Evolutionary conservation across 495 filamentous ascomycete species (phyloP).

Genomic region (Penicillium nucicola): DNA sequence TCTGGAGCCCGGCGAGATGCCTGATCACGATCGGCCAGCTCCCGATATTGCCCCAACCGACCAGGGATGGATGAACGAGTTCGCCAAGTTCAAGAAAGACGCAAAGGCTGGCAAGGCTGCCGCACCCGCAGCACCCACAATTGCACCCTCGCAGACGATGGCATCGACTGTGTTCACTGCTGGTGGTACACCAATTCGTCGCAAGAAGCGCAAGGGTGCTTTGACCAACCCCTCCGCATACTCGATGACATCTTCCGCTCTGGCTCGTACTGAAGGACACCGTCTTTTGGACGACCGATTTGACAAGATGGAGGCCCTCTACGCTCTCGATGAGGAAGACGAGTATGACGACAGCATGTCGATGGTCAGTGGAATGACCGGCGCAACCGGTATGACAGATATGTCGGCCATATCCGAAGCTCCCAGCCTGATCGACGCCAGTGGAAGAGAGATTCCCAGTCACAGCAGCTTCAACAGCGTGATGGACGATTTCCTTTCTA

Average conservation of each 20-base stretch:
- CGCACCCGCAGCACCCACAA: slow-evolving; percentile 35
- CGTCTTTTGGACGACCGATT: slow-evolving; percentile 85
- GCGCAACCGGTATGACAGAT: slow-evolving; percentile 39
- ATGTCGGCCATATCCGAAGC: slow-evolving; percentile 46
- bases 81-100: slow-evolving; percentile 83
- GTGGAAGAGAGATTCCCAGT: slow-evolving; percentile 45
- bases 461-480: slow-evolving; percentile 78
- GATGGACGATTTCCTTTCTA: slow-evolving; percentile 89
- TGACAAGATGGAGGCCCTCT: slow-evolving; percentile 82
- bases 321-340: slow-evolving; percentile 72
- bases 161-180: slow-evolving; percentile 73
- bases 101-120: slow-evolving; percentile 47
- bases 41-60: slow-evolving; percentile 47
- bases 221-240: slow-evolving; percentile 84
- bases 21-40: slow-evolving; percentile 40
- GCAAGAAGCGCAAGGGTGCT: slow-evolving; percentile 89
- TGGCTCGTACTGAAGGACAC: slow-evolving; percentile 85
- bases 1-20: slow-evolving; percentile 38
- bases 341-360: slow-evolving; percentile 53
- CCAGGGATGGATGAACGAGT: slow-evolving; percentile 83
- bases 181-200: slow-evolving; percentile 66
- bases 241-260: slow-evolving; percentile 93
- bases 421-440: slow-evolving; percentile 40
- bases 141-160: slow-evolving; percentile 55
- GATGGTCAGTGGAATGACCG: slow-evolving; percentile 52